Percentiles rank a stretch among this genome's conserved stretches.
Evolutionary conservation across 768 basidiomycete species (phyloP).

Genomic region (Lentinula sp.): DNA sequence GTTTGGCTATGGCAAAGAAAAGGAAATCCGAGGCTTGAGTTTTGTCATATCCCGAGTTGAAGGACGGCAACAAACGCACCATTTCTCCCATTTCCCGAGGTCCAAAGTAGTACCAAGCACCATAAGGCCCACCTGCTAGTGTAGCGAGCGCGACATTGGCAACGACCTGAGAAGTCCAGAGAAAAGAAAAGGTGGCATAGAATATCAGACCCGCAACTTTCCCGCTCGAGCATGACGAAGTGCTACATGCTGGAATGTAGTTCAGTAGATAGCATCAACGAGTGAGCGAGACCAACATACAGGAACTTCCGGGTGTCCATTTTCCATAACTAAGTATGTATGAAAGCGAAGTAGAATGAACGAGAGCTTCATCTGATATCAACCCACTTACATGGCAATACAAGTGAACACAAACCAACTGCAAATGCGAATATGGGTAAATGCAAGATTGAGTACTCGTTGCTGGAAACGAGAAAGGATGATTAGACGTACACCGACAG

Average conservation of each 20-base stretch:
- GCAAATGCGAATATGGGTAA: conserved; percentile 5
- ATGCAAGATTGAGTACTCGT: neutral
- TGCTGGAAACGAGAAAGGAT: too few relatives aligned
- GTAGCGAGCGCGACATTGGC: conserved; percentile 75
- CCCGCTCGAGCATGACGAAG: conserved; percentile 56
- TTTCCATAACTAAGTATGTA: conserved; percentile 40
- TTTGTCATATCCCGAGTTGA: too few relatives aligned
- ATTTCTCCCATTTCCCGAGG: conserved; percentile 59
- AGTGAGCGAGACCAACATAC: conserved; percentile 26
- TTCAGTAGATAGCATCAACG: neutral
- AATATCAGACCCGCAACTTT: conserved; percentile 78
- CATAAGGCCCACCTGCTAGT: conserved; percentile 58
- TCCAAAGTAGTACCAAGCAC: conserved; percentile 80
- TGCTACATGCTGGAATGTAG: conserved; percentile 37
- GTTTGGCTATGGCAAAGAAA: conserved; percentile 41
- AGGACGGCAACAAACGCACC: conserved; percentile 28
- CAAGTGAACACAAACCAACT: conserved; percentile 77
- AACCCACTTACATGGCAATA: conserved; percentile 54
- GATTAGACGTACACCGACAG: conserved; percentile 53
- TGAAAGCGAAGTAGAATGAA: neutral
- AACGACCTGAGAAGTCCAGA: conserved; percentile 82
- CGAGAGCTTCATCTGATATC: neutral
- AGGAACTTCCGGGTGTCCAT: conserved; percentile 73
- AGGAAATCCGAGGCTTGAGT: neutral
- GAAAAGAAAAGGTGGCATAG: conserved; percentile 75